Conservation (phyloP, 768 basidiomycete genomes). For the Gloeopeniophorella convolvens region DNA sequence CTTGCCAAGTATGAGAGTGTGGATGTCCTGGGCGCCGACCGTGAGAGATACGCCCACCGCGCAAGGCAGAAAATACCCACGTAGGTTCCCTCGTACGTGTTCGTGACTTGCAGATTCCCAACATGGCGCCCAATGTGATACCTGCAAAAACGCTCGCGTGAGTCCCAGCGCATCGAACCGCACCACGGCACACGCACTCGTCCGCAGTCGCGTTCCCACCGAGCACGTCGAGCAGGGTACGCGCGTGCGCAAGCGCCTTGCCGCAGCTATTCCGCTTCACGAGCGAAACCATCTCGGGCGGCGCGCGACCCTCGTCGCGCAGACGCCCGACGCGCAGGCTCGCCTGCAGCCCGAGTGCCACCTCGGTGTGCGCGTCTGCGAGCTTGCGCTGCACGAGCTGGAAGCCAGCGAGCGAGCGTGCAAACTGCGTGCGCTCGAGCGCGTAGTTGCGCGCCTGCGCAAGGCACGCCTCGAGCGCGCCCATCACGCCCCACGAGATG, state of each 20-base stretch:
- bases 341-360: conserved; percentile 68
- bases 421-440: conserved; percentile 86
- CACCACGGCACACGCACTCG: conserved; percentile 52
- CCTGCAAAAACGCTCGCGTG: conserved; percentile 32
- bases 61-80: neutral
- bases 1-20: conserved; percentile 89
- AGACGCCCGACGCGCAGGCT: conserved; percentile 73
- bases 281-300: conserved; percentile 92
- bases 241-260: conserved; percentile 79
- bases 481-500: conserved; percentile 95
- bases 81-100: conserved; percentile 80
- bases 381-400: conserved; percentile 98
- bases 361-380: conserved; percentile 86
- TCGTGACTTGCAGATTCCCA: conserved; percentile 91
- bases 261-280: conserved; percentile 96
- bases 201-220: conserved; percentile 93
- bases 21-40: conserved; percentile 57
- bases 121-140: conserved; percentile 95
- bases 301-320: conserved; percentile 66
- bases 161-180: neutral
- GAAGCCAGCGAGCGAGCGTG: conserved; percentile 85
- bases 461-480: conserved; percentile 90
- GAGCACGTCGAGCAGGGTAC: conserved; percentile 80
- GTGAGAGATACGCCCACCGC: conserved; percentile 4
- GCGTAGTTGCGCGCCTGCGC: conserved; percentile 73